Evolutionary conservation across 768 basidiomycete genomes (phyloP).

Genomic region (Mycena sanguinolenta): DNA sequence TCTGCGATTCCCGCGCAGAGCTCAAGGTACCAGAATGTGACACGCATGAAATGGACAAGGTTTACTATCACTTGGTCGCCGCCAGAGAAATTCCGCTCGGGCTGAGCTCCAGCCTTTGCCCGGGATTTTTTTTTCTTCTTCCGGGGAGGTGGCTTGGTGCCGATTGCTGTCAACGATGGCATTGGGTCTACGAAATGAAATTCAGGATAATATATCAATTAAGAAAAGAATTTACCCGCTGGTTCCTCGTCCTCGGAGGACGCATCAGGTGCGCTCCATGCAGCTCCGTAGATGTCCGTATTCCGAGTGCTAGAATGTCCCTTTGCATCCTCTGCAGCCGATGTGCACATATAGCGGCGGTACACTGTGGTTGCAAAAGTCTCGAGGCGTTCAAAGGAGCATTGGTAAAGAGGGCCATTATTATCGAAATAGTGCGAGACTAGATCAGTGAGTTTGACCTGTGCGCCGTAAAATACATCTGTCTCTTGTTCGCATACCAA

Average conservation of each 20-base stretch:
- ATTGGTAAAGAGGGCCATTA: neutral
- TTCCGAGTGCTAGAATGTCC: neutral
- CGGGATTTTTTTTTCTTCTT: neutral
- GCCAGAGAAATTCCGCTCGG: slow-evolving; percentile 4
- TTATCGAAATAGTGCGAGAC: neutral
- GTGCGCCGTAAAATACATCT: neutral
- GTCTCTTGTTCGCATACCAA: slow-evolving; percentile 2
- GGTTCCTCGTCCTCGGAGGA: too few species aligned
- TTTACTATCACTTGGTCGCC: slow-evolving; percentile 3
- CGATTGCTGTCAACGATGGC: too few species aligned
- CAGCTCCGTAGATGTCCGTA: neutral
- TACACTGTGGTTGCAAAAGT: slow-evolving; percentile 9
- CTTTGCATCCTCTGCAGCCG: slow-evolving; percentile 18
- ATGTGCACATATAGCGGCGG: slow-evolving; percentile 17
- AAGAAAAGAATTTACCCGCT: too few species aligned
- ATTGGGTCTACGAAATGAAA: too few species aligned
- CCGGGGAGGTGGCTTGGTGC: too few species aligned
- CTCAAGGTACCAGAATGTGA: slow-evolving; percentile 24
- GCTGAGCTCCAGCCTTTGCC: neutral
- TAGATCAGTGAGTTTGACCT: neutral
- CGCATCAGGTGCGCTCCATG: too few species aligned
- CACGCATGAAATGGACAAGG: slow-evolving; percentile 9
- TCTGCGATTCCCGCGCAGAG: slow-evolving; percentile 18
- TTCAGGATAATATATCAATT: neutral
- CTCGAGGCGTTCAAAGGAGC: slow-evolving; percentile 16